Base-by-base conservation (phyloP, 306 rosid species). In the Lathyrus tuberosus region DNA sequence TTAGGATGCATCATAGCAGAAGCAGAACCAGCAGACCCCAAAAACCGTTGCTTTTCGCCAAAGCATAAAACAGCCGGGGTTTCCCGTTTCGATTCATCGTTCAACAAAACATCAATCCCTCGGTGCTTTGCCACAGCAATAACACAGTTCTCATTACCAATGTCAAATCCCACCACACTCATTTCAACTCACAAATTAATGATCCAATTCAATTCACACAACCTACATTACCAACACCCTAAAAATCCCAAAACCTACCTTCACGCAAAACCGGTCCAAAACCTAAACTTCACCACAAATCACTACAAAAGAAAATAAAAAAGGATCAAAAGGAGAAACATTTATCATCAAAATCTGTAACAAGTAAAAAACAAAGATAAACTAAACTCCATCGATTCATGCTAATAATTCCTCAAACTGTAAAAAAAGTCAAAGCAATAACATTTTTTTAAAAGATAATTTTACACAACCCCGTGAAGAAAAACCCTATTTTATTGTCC, bases 71-170 rank as follows among this genome's bases (percentile, higher is more conserved):
- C 88, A 1, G 99, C 71, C 0, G 97, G 97, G 75, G 97, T 95
- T 70, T 95, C 99, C 0, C 99, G 92, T 18, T 91, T 88, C 0
- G 97, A 95, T 74, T 95, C 97, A 76, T 91, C 92, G 51, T 91
- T 91, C 81, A 95, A 62, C 64, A 95, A 54, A 62, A 95, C 97
- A 81, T 95, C 99, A 51, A 95, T 82, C 65, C 99, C 99, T 5
- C 97, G 86, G 60, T 89, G 95, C 86, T 82, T 95, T 54, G 85
- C 97, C 65, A 91, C 97, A 16, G 87, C 95, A 80, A 84, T 83
- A 37, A 91, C 99, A 76, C 99, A 95, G 70, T 91, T 95, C 82
- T 91, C 99, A 59, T 95, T 95, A 62, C 99, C 99, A 78, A 95
- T 76, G 82, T 95, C 99, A 84, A 91, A 87, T 40, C 99, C 99